phyloP scores from a whole-genome alignment of 495 filamentous ascomycete genomes.

The Collariella sp. region DNA sequence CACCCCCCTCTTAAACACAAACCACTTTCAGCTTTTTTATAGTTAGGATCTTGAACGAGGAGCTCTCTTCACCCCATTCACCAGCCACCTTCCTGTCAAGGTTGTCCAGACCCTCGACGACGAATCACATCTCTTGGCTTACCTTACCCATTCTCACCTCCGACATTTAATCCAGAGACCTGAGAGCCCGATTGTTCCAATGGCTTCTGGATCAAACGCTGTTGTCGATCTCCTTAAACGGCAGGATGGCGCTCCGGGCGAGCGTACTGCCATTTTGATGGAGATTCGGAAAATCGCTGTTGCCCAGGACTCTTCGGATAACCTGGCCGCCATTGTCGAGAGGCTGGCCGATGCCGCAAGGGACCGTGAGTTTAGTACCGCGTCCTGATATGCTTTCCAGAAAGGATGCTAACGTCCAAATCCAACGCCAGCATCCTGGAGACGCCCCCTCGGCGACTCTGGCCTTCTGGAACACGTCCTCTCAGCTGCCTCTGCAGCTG shows the following conservation, averaged over 20 bases:
- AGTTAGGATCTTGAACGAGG: too few relatives aligned
- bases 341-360: slow-evolving; percentile 58
- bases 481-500: slow-evolving; percentile 38
- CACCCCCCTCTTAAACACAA: too few relatives aligned
- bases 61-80: too few relatives aligned
- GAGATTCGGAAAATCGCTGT: slow-evolving; percentile 12
- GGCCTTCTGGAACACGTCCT: slow-evolving; percentile 63
- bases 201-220: neutral
- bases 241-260: neutral
- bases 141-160: too few relatives aligned
- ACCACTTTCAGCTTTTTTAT: too few relatives aligned
- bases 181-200: neutral
- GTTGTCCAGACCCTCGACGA: too few relatives aligned
- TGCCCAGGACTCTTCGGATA: slow-evolving; percentile 23
- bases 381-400: neutral
- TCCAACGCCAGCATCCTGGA: slow-evolving; percentile 44
- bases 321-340: slow-evolving; percentile 46
- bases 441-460: slow-evolving; percentile 55
- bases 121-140: too few relatives aligned
- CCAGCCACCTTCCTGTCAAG: too few relatives aligned
- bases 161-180: too few relatives aligned
- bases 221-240: neutral
- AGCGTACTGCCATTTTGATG: slow-evolving; percentile 18
- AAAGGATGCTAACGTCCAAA: neutral
- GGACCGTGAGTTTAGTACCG: slow-evolving; percentile 45